A percentile compares a stretch with the other conserved stretches of the same genome.
Evolutionary conservation across 352 stramenopile genomes (phyloP).

Genomic region (Achlya hypogyna): DNA sequence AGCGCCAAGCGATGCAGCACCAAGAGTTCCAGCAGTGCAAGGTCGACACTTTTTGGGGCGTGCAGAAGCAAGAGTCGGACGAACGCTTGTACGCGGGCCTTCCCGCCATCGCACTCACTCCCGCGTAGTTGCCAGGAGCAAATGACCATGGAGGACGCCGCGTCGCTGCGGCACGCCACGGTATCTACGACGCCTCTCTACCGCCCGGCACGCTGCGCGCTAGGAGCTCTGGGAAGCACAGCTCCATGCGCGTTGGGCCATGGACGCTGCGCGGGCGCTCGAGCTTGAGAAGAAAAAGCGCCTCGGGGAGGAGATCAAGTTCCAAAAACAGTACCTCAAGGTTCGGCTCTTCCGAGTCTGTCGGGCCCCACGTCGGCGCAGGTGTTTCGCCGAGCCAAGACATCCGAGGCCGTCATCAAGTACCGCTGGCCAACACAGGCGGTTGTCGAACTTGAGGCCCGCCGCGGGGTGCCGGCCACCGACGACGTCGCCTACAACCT

Average conservation of each 20-base stretch:
- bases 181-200: neutral
- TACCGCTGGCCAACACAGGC: conserved; percentile 9
- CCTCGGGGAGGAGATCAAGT: neutral
- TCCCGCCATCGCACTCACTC: neutral
- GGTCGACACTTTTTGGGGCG: conserved; percentile 18
- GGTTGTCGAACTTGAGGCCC: neutral
- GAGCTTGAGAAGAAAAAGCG: neutral
- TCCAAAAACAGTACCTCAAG: conserved; percentile 14
- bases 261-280: conserved; percentile 1
- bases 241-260: conserved; percentile 8
- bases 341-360: neutral
- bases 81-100: conserved; percentile 1
- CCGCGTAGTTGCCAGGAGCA: conserved; percentile 6
- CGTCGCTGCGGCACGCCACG: neutral
- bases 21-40: conserved; percentile 20
- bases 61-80: conserved; percentile 21
- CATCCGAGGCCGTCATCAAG: neutral
- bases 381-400: conserved; percentile 8
- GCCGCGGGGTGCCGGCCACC: neutral
- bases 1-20: conserved; percentile 13
- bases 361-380: neutral
- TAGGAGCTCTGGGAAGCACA: conserved; percentile 11
- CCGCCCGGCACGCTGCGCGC: too few species aligned
- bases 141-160: conserved; percentile 1
- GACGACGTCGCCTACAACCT: conserved; percentile 1